Evolutionary conservation across 805 yeast species (phyloP).

Genomic region (Clavispora phyllophila): DNA sequence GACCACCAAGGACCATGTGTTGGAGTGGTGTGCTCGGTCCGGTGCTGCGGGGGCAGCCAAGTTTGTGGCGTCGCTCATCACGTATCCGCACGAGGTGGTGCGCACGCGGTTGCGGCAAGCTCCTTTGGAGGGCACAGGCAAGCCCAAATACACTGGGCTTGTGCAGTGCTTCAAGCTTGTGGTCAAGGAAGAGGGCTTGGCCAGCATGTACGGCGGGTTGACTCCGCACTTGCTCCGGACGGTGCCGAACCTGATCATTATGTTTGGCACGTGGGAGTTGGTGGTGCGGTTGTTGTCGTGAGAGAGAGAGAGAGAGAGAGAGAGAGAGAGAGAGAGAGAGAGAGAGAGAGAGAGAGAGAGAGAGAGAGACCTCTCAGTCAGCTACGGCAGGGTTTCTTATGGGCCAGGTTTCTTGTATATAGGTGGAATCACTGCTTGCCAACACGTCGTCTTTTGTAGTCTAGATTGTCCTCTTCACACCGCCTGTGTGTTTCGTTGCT

Average conservation of each 20-base stretch:
- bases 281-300: conserved; percentile 33
- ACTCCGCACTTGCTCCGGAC: conserved; percentile 96
- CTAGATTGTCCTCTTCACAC: too few species aligned
- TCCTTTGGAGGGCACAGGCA: conserved; percentile 68
- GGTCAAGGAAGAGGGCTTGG: conserved; percentile 88
- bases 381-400: neutral
- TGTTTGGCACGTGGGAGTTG: conserved; percentile 99
- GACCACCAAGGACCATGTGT: conserved; percentile 53
- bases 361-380: neutral
- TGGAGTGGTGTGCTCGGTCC: conserved; percentile 93
- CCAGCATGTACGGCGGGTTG: conserved; percentile 93
- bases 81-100: conserved; percentile 97
- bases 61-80: conserved; percentile 82
- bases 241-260: conserved; percentile 94
- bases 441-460: neutral
- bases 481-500: too few species aligned
- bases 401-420: conserved; percentile 1
- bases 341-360: neutral
- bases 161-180: conserved; percentile 81
- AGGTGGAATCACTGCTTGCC: neutral
- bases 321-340: neutral
- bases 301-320: neutral
- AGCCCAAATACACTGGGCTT: conserved; percentile 83
- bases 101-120: conserved; percentile 95
- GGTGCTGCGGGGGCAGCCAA: conserved; percentile 98